Evolutionary conservation across 257 asterid genomes (phyloP).

Genomic region (Plectranthus barbatus): DNA sequence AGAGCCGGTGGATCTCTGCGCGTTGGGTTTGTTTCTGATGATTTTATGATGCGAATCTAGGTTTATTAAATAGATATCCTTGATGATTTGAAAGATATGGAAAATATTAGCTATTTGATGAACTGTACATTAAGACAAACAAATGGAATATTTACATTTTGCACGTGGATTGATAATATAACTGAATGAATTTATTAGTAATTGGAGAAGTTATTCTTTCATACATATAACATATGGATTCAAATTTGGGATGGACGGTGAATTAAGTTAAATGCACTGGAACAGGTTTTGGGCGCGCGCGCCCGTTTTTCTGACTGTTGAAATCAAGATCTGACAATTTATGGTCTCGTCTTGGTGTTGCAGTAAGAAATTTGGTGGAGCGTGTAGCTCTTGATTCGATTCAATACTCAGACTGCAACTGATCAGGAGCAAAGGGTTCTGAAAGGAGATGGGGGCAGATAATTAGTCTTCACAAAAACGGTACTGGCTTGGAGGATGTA

Average conservation of each 20-base stretch:
- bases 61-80: neutral
- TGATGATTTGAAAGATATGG: neutral
- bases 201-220: neutral
- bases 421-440: conserved; percentile 34
- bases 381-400: conserved; percentile 63
- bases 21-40: neutral
- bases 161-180: neutral
- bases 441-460: conserved; percentile 29
- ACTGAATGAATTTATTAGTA: neutral
- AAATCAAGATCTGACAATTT: neutral
- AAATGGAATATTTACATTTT: neutral
- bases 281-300: neutral
- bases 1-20: neutral
- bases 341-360: conserved; percentile 1
- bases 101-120: neutral
- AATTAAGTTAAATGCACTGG: neutral
- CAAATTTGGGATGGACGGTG: neutral
- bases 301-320: neutral
- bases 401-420: conserved; percentile 59
- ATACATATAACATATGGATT: neutral
- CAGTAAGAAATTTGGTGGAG: conserved; percentile 31
- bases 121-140: neutral
- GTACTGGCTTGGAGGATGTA: conserved; percentile 40
- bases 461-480: conserved; percentile 29
- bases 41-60: neutral